A percentile compares a stretch with the other conserved stretches of the same genome.
Evolutionary conservation across 768 basidiomycete species (phyloP).

Genomic region (Lactifluus piperatus): DNA sequence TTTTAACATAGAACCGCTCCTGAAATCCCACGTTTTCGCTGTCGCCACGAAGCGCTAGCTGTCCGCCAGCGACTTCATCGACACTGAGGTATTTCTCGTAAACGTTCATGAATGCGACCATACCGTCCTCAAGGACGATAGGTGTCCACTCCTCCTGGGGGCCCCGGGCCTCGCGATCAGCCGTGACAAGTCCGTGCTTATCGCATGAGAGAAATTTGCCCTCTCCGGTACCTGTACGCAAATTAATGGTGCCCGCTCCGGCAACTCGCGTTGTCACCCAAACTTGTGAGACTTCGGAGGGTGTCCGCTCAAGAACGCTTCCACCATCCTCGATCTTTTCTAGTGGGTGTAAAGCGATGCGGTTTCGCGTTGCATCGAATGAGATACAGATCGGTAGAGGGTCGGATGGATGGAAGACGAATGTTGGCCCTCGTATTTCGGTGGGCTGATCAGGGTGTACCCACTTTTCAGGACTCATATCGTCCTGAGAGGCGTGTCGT

Average conservation of each 20-base stretch:
- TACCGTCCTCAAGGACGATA: constrained; percentile 70
- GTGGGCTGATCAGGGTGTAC: constrained; percentile 60
- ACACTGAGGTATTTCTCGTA: constrained; percentile 84
- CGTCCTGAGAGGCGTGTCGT: constrained; percentile 46
- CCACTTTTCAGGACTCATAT: constrained; percentile 68
- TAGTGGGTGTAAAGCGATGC: constrained; percentile 54
- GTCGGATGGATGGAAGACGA: constrained; percentile 75
- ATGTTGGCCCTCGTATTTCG: constrained; percentile 84
- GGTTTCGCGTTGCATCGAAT: constrained; percentile 67
- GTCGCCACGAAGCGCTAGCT: constrained; percentile 71
- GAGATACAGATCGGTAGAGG: constrained; percentile 69
- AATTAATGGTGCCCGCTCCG: constrained; percentile 75
- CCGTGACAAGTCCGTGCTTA: constrained; percentile 73
- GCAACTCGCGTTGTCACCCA: constrained; percentile 87
- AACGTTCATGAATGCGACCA: constrained; percentile 81
- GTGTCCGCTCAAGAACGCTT: constrained; percentile 54
- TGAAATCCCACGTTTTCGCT: constrained; percentile 77
- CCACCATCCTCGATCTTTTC: constrained; percentile 51
- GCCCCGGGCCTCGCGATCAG: constrained; percentile 82
- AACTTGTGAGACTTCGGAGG: constrained; percentile 79
- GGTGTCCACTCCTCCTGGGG: constrained; percentile 94
- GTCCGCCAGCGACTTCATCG: constrained; percentile 82
- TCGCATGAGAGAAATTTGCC: constrained; percentile 90
- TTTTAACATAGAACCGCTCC: constrained; percentile 83
- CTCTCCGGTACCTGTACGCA: constrained; percentile 80